phyloP scores from a whole-genome alignment of 2,329 filamentous ascomycete genomes.

The Nothomitra cinnamomea region DNA sequence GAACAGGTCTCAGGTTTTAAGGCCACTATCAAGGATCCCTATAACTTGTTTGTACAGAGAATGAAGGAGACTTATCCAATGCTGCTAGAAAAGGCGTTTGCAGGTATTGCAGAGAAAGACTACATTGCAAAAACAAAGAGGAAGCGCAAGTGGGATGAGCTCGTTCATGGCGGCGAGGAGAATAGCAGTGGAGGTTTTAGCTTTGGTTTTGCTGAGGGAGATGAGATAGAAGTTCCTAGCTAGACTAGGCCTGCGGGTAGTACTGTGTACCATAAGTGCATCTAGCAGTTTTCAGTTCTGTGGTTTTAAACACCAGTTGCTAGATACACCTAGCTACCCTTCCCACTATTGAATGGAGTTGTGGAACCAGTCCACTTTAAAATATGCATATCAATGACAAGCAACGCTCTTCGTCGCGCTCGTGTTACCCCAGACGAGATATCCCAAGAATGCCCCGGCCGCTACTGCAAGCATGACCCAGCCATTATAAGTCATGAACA shows the following conservation, averaged over 20 bases:
- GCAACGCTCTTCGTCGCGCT: conserved; percentile 70
- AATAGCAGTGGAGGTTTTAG: conserved; percentile 34
- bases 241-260: neutral
- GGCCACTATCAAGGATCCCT: conserved; percentile 53
- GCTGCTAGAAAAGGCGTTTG: conserved; percentile 46
- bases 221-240: conserved; percentile 13
- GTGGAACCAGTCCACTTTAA: too few relatives aligned
- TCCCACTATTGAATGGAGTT: neutral
- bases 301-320: neutral
- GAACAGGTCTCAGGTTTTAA: conserved; percentile 81
- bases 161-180: conserved; percentile 40
- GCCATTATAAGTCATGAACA: conserved; percentile 99
- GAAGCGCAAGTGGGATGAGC: conserved; percentile 76
- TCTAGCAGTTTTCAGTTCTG: neutral
- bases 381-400: conserved; percentile 48
- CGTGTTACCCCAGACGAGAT: conserved; percentile 53
- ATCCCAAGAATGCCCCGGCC: conserved; percentile 76
- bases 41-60: conserved; percentile 54
- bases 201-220: conserved; percentile 45
- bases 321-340: too few relatives aligned
- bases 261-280: too few relatives aligned
- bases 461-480: conserved; percentile 91
- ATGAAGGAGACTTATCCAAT: conserved; percentile 47
- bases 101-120: conserved; percentile 40
- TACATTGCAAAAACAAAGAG: conserved; percentile 32